Evolutionary conservation across 2,329 filamentous ascomycete genomes (phyloP), one percentile per base, ranked within the genome.

Genomic region (Colletotrichum sansevieriae): DNA sequence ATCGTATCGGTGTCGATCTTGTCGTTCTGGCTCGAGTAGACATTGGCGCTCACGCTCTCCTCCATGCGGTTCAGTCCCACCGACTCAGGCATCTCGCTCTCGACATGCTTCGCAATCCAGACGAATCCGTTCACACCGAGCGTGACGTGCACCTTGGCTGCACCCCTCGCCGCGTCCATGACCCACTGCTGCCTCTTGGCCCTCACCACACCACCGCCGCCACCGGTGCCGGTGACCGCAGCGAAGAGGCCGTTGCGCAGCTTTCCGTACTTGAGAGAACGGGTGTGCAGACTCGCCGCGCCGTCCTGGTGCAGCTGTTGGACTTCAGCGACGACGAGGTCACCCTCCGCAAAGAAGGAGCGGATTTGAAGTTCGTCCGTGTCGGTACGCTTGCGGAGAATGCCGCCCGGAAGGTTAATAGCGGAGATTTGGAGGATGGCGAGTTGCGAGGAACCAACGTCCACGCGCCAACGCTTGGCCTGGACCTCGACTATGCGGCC

Each of bases 331-430:
- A 98, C 93, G 15, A 99, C 83, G 60, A 99, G 83, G 78, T 99
- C 96, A 12, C 96, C 96, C 80, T 99, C 96, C 63, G 92, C 91
- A 82, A 99, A 98, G 81, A 98, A 99, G n/a, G 90, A 93, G 58
- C 96, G 90, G 80, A 99, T 98, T 81, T 98, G 96, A 75, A 99
- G 86, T 83, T 98, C 96, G 79, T 99, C 96, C 15, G 96, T 97
- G 76, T 95, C 95, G 33, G 96, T 99, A 72, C 96, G 87, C 77
- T 95, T 92, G 67, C 96, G 89, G 75, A 98, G 85, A 72, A 97
- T 97, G 39, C 96, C 96, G 65, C 96, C 96, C 0, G 96, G 96
- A 2, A 99, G 84, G 78, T 99, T 99, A 81, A 99, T 98, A 70
- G 92, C 92, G 62, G 90, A 93, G 49, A 99, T 89, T 18, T 94